phyloP scores from a whole-genome alignment of 2,329 filamentous ascomycete species.

The Pseudogymnoascus sp. region DNA sequence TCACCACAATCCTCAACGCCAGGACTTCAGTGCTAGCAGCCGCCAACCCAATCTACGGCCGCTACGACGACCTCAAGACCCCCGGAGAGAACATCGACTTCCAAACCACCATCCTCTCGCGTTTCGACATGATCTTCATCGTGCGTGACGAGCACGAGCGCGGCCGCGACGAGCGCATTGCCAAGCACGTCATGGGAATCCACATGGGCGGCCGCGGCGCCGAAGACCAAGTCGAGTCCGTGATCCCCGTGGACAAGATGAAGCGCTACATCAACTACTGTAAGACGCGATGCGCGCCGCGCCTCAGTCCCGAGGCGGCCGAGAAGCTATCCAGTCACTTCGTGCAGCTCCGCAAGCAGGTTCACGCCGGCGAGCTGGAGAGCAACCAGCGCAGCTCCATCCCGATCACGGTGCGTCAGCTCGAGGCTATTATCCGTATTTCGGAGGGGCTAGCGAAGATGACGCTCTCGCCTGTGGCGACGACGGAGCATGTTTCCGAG shows the following conservation, averaged over 20 bases:
- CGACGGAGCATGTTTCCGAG: constrained; percentile 89
- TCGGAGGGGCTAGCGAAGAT: constrained; percentile 93
- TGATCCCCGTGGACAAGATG: constrained; percentile 95
- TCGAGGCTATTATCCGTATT: constrained; percentile 95
- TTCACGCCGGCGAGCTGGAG: constrained; percentile 83
- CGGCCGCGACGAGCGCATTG: constrained; percentile 84
- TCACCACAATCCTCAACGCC: constrained; percentile 95
- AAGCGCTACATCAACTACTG: constrained; percentile 96
- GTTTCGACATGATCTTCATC: constrained; percentile 99
- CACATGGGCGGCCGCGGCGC: constrained; percentile 85
- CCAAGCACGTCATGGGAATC: constrained; percentile 93
- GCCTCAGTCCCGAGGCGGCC: constrained; percentile 80
- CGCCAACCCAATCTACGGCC: constrained; percentile 94
- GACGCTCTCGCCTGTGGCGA: constrained; percentile 75
- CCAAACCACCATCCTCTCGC: constrained; percentile 93
- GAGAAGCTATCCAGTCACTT: constrained; percentile 97
- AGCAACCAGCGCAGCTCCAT: constrained; percentile 88
- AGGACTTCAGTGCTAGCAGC: constrained; percentile 91
- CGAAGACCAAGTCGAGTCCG: constrained; percentile 76
- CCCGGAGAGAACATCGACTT: constrained; percentile 99
- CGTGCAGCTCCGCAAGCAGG: constrained; percentile 88
- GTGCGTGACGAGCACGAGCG: constrained; percentile 91
- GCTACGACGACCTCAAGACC: constrained; percentile 96
- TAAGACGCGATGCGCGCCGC: constrained; percentile 89
- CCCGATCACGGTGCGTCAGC: constrained; percentile 92